These are phyloP conservation scores for Coemansia linderi DNA, from an alignment of 371 early-diverging fungal genomes.

Conservation along the genomic window DNA sequence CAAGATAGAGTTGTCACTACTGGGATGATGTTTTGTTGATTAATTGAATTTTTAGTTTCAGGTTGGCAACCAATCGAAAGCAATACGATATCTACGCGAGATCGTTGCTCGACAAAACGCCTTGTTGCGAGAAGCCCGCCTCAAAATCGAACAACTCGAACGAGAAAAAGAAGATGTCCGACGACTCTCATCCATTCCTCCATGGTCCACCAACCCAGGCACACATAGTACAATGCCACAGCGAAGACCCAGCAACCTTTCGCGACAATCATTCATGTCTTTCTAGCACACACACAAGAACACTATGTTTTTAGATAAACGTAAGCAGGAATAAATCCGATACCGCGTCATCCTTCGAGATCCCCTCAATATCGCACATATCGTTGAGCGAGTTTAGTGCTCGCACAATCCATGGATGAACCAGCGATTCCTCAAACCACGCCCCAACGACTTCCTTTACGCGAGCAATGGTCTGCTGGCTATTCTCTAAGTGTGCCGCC, in stretches of 20 bases:
- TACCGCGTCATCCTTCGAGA: slow-evolving; percentile 20
- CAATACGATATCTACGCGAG: slow-evolving; percentile 16
- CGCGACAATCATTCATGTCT: slow-evolving; percentile 20
- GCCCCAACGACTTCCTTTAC: slow-evolving; percentile 8
- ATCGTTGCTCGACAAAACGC: slow-evolving; percentile 29
- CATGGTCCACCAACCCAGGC: not conserved
- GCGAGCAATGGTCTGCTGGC: not conserved
- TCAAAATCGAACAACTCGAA: slow-evolving; percentile 22
- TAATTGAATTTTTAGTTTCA: slow-evolving; percentile 30
- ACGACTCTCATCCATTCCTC: not conserved
- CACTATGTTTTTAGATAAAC: slow-evolving; percentile 2
- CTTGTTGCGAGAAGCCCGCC: slow-evolving; percentile 27
- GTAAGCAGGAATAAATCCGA: slow-evolving; percentile 40
- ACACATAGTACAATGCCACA: not conserved
- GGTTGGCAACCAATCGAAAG: slow-evolving; percentile 24
- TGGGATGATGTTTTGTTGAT: not conserved
- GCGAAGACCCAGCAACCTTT: not conserved
- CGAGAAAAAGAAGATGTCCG: not conserved
- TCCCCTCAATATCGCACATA: not conserved
- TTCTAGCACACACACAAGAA: slow-evolving; percentile 7
- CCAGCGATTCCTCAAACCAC: slow-evolving; percentile 11
- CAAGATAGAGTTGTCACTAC: too few relatives aligned
- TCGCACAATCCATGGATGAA: slow-evolving; percentile 45
- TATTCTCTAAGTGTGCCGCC: slow-evolving; percentile 13
- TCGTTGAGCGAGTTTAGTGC: slow-evolving; percentile 18